Evolutionary conservation across 2,329 filamentous ascomycete species (phyloP), one percentile per base, ranked within the genome.

Genomic region (Emericellopsis cladophorae): DNA sequence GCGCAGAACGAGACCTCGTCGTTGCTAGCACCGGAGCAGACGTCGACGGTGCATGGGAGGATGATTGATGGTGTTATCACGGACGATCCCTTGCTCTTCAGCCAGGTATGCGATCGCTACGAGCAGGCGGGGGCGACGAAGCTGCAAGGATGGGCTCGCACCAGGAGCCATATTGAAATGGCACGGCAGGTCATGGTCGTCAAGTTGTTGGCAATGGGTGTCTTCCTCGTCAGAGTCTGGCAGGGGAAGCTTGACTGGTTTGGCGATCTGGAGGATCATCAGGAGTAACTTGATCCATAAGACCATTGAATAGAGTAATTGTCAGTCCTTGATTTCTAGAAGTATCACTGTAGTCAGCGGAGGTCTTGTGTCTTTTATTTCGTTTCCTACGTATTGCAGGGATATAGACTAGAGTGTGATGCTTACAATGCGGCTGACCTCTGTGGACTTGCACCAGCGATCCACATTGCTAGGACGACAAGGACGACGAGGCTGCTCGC

Each of bases 11-110:
- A 45, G 12, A 44, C 50, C 15, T 46, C 42, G 10, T 62, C 73
- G 34, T 18, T 4, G 14, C 7, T 4, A 11, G 22, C 4, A 21
- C 7, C 8, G 23, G 32, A 9, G 2, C 23, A 9, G 22, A 23
- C 12, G 21, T 24, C 8, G 16, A 14, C 39, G 15, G 14, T 23
- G 5, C 34, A 37, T 7, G 24, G 36, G 21, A 40, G 33, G 11
- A 44, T 58, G 24, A 64, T 94, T 1, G 84, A 94, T 50, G 89
- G 85, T 1, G 81, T 95, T 5, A 79, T 95, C 40, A 94, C 88
- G 0, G 89, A 95, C 54, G 79, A 95, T 49, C 84, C 85, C 1
- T 72, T 72, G 54, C 59, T 72, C 48, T 90, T 79, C 52, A 54
- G 79, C 21, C 71, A 81, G 36, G 69, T 86, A 2, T 76, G 74